Base-by-base conservation (phyloP, 2,329 filamentous ascomycete genomes). In the Scedosporium apiospermum region DNA sequence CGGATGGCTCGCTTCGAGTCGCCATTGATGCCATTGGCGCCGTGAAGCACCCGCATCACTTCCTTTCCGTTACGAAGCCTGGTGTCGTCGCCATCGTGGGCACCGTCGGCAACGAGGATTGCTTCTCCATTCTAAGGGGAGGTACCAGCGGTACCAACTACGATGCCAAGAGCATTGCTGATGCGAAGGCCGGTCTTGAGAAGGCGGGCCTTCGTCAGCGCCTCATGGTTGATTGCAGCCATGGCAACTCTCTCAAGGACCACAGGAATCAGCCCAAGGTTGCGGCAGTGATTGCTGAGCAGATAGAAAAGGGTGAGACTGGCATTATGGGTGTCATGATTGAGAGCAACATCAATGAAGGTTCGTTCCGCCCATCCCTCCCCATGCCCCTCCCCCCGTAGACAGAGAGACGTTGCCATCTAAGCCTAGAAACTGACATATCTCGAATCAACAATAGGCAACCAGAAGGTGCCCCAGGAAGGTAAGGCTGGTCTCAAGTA, bases 171-270 rank as follows among this genome's bases (percentile, higher is more conserved):
- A 96, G 82, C 73, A 89, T 99, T 68, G 85, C 88, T 74, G 81
- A 80, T 61, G 90, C 90, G 30, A 90, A 93, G 74, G 89, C 93
- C 73, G 86, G 86, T 2, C 77, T 99, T 70, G 79, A 77, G 67
- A 89, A 90, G 77, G 96, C 96, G 84, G 87, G 87, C 64, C 89
- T 95, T 74, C 88, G 88, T 71, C 83, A 91, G 76, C 89, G 93
- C 66, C 88, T 99, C 78, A 99, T 99, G 95, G 87, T 99, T 64
- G 95, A 99, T 77, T 99, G 95, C 82, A 97, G 93, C 23, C 95
- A 99, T 74, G 95, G 95, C 63, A 99, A 99, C 81, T 98, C 93
- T 21, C 91, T 89, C 76, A 99, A 99, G 81, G 87, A 98, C 80
- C 93, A 98, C 81, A 88, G 89, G 71, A 99, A 99, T 78, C 93